Conservation (phyloP, 1,139 yeast genomes). For the Diutina rugosa region DNA sequence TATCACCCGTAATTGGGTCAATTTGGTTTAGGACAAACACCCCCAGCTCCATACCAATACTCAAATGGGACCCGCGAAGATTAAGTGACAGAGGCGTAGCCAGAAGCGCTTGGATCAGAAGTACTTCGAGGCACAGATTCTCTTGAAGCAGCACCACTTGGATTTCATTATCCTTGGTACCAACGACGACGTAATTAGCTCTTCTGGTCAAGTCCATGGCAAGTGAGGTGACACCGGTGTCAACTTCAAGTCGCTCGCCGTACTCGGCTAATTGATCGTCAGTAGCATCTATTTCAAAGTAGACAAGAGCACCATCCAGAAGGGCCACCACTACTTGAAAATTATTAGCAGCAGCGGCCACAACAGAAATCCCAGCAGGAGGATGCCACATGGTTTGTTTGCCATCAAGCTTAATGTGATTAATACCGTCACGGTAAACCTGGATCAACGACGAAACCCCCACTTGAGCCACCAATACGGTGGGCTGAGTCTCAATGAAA, state of each 20-base stretch:
- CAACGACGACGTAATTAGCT: slow-evolving; percentile 53
- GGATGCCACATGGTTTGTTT: slow-evolving; percentile 55
- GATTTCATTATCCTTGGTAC: slow-evolving; percentile 59
- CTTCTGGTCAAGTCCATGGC: slow-evolving; percentile 35
- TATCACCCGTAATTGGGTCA: slow-evolving; percentile 47
- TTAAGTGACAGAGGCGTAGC: slow-evolving; percentile 42
- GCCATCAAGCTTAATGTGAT: slow-evolving; percentile 40
- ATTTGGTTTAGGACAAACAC: slow-evolving; percentile 55
- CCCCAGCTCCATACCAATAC: slow-evolving; percentile 77
- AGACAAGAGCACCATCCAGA: slow-evolving; percentile 63
- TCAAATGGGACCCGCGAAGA: slow-evolving; percentile 27
- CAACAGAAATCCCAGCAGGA: slow-evolving; percentile 62
- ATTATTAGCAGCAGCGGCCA: slow-evolving; percentile 47
- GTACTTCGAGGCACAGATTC: slow-evolving; percentile 46
- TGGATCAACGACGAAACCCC: slow-evolving; percentile 59
- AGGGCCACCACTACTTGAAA: slow-evolving; percentile 61
- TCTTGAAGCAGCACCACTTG: slow-evolving; percentile 56
- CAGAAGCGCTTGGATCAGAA: slow-evolving; percentile 58
- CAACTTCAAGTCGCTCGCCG: slow-evolving; percentile 47
- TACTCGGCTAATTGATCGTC: slow-evolving; percentile 60
- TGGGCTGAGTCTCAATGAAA: slow-evolving; percentile 40
- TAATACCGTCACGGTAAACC: slow-evolving; percentile 59
- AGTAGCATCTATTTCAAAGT: slow-evolving; percentile 63
- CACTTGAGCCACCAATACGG: slow-evolving; percentile 60
- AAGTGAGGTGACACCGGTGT: slow-evolving; percentile 36